These are phyloP conservation scores for Alternaria longipes DNA, from an alignment of 2,329 filamentous ascomycete species.

Conservation along the genomic window DNA sequence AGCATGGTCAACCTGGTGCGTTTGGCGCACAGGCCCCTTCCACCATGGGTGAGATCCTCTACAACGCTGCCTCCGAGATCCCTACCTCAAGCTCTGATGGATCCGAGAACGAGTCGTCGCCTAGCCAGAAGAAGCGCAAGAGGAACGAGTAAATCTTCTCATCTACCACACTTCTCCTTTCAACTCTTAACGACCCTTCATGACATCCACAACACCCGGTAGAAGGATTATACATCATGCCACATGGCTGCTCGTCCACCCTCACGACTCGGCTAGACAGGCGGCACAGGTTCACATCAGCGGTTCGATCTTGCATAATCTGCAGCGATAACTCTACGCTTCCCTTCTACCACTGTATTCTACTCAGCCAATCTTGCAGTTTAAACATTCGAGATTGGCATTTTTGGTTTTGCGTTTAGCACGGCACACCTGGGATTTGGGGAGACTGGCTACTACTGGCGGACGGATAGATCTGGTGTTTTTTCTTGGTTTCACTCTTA, in stretches of 20 bases:
- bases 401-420: slow-evolving; percentile 34
- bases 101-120: slow-evolving; percentile 51
- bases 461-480: slow-evolving; percentile 43
- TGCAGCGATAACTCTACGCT: slow-evolving; percentile 40
- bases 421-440: slow-evolving; percentile 35
- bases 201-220: slow-evolving; percentile 41
- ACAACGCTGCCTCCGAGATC: slow-evolving; percentile 49
- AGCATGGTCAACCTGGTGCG: slow-evolving; percentile 35
- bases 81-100: slow-evolving; percentile 49
- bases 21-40: slow-evolving; percentile 50
- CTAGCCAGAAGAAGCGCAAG: slow-evolving; percentile 72
- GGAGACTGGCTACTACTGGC: slow-evolving; percentile 21
- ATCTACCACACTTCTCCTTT: slow-evolving; percentile 30
- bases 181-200: slow-evolving; percentile 47
- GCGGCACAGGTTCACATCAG: slow-evolving; percentile 36
- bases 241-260: slow-evolving; percentile 39
- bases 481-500: slow-evolving; percentile 32
- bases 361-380: slow-evolving; percentile 33
- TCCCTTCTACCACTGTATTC: slow-evolving; percentile 39
- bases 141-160: slow-evolving; percentile 63
- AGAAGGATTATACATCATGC: slow-evolving; percentile 40
- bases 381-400: slow-evolving; percentile 28
- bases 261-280: slow-evolving; percentile 47
- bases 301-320: slow-evolving; percentile 24
- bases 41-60: slow-evolving; percentile 51